Evolutionary conservation across 2,329 filamentous ascomycete species (phyloP).

Genomic region (Neobulgaria alba): DNA sequence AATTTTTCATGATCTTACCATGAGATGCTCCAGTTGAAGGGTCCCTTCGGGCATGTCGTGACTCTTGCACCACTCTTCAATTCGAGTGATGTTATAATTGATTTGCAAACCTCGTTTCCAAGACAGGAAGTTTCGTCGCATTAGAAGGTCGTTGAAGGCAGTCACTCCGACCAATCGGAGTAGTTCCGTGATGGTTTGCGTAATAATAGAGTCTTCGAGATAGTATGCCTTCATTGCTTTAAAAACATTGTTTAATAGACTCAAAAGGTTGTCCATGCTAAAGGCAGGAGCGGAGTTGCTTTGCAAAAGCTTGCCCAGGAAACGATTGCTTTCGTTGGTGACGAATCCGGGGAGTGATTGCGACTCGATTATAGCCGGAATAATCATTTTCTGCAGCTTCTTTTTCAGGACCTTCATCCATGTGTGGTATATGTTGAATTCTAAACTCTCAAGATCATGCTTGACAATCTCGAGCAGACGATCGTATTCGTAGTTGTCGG

Average conservation of each 20-base stretch:
- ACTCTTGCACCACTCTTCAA: conserved; percentile 99
- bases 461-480: conserved; percentile 96
- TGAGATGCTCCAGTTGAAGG: conserved; percentile 92
- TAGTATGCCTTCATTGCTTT: conserved; percentile 99
- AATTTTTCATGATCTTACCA: conserved; percentile 49
- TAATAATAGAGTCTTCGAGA: conserved; percentile 91
- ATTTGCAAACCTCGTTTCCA: conserved; percentile 99
- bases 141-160: conserved; percentile 94
- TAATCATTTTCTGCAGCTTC: conserved; percentile 99
- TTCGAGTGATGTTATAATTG: conserved; percentile 99
- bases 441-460: conserved; percentile 93
- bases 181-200: conserved; percentile 89
- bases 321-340: conserved; percentile 96
- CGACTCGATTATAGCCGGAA: conserved; percentile 97
- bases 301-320: conserved; percentile 92
- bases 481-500: conserved; percentile 98
- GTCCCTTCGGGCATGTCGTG: conserved; percentile 99
- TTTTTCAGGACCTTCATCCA: conserved; percentile 99
- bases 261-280: conserved; percentile 98
- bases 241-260: conserved; percentile 92
- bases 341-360: conserved; percentile 97
- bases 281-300: conserved; percentile 88
- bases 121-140: conserved; percentile 96
- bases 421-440: conserved; percentile 99
- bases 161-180: conserved; percentile 90